These are phyloP conservation scores for Taphrina wiesneri DNA, from an alignment of 1,139 yeast genomes.

Conservation along the genomic window DNA sequence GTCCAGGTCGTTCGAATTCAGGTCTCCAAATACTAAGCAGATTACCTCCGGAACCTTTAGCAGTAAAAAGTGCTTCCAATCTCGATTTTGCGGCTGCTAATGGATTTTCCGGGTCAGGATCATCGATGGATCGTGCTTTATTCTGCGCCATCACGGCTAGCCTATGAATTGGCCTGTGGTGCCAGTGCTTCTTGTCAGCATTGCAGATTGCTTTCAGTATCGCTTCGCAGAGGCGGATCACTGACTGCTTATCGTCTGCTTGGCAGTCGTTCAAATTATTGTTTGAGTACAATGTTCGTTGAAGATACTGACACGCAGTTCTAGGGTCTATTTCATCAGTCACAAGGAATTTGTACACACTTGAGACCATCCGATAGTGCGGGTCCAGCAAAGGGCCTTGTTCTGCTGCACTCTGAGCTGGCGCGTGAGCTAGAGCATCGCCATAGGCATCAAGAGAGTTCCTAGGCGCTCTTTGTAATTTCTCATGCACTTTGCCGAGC, in stretches of 20 bases:
- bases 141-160: constrained; percentile 58
- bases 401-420: constrained; percentile 48
- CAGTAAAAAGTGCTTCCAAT: constrained; percentile 51
- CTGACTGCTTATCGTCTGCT: constrained; percentile 1
- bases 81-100: constrained; percentile 45
- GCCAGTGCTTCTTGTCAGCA: constrained; percentile 85
- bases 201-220: constrained; percentile 46
- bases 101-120: constrained; percentile 53
- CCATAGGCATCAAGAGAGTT: constrained; percentile 42
- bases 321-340: constrained; percentile 44
- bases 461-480: constrained; percentile 44
- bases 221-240: constrained; percentile 9
- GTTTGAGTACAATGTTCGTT: constrained; percentile 40
- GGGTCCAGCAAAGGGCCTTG: constrained; percentile 51
- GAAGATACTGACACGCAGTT: constrained; percentile 50
- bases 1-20: constrained; percentile 86
- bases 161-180: constrained; percentile 77
- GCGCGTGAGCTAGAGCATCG: constrained; percentile 47
- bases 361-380: constrained; percentile 58
- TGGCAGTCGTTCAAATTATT: not conserved
- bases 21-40: constrained; percentile 90
- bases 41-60: constrained; percentile 68
- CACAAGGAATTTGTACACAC: constrained; percentile 53
- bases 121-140: not conserved
- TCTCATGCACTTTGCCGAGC: constrained; percentile 59